Evolutionary conservation across 169 alveolate species (phyloP).

Genomic region (Cryptosporidium ryanae): DNA sequence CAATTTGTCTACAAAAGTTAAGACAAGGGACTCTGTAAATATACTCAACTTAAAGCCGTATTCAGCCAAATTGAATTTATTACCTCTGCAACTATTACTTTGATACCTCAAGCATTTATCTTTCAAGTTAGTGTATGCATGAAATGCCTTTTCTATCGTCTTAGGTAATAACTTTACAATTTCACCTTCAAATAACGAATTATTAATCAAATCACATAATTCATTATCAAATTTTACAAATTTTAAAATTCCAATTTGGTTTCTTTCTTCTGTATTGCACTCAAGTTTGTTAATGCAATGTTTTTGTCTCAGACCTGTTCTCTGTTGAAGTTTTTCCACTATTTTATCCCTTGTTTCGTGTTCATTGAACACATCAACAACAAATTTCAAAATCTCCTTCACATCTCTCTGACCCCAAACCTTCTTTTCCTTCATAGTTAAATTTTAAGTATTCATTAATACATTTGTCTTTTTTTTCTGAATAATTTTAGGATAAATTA

Average conservation of each 20-base stretch:
- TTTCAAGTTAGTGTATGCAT: constrained; percentile 21
- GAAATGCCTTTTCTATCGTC: constrained; percentile 16
- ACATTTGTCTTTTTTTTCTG: too few species aligned
- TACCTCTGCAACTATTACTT: background rate
- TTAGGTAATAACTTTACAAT: constrained; percentile 22
- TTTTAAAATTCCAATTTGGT: background rate
- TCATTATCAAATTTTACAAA: constrained; percentile 12
- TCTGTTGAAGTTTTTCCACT: constrained; percentile 29
- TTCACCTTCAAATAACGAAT: background rate
- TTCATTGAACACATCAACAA: constrained; percentile 27
- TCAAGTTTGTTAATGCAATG: background rate
- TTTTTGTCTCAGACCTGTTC: background rate
- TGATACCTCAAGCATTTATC: background rate
- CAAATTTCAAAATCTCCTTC: background rate
- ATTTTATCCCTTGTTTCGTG: constrained; percentile 6
- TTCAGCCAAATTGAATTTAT: background rate
- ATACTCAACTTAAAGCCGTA: constrained; percentile 20
- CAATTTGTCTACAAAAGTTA: background rate
- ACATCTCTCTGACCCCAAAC: constrained; percentile 28
- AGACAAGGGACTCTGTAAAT: constrained; percentile 46
- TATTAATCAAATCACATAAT: constrained; percentile 38
- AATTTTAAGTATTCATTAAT: too few species aligned
- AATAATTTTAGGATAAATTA: too few species aligned
- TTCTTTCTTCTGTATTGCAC: background rate
- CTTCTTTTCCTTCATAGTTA: background rate